Base-by-base conservation (phyloP, 805 yeast species). In the Candida maltosa region DNA sequence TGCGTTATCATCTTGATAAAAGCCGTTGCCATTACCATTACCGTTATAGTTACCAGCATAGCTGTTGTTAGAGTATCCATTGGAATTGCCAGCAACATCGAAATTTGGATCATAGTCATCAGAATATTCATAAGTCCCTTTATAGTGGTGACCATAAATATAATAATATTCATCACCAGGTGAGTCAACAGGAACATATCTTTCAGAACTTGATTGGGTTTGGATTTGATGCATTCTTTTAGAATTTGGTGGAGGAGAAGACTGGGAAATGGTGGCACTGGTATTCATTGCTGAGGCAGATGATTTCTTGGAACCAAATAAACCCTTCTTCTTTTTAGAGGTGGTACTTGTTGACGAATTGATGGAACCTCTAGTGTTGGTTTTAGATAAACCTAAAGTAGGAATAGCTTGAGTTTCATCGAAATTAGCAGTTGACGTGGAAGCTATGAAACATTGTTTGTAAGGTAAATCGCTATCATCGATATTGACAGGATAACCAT, bases 401-500 rank as follows among this genome's bases (percentile, higher is more conserved):
- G 34, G 10, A 10, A 37, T 17, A 19, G 32, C 33, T 16, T 22
- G 26, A 18, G 38, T 21, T n/a, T 34, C 34, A 21, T 37, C 40
- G 26, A 31, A 32, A 12, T 34, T 31, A 6, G 23, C 24, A n/a
- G 42, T 39, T 4, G 39, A 37, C 3, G 51, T 41, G 6, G 70
- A 60, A 14, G 62, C 51, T 15, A 64, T 58, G 36, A 48, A 64
- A 28, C 65, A 53, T 31, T 55, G 60, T 23, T 48, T 47, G 37
- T 44, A 56, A 17, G 42, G 39, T 21, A 65, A 33, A 33, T 65
- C 70, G 7, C 49, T 54, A 11, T 33, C 34, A 5, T 54, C 42
- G 24, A 67, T 47, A 26, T 47, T 47, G 14, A 74, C 41, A 0
- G 46, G 53, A 48, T 72, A 65, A 4, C 86, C 87, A 70, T 80